These are phyloP conservation scores for Nitzschia sp. DNA, from an alignment of 108 stramenopile genomes.

Conservation along the genomic window DNA sequence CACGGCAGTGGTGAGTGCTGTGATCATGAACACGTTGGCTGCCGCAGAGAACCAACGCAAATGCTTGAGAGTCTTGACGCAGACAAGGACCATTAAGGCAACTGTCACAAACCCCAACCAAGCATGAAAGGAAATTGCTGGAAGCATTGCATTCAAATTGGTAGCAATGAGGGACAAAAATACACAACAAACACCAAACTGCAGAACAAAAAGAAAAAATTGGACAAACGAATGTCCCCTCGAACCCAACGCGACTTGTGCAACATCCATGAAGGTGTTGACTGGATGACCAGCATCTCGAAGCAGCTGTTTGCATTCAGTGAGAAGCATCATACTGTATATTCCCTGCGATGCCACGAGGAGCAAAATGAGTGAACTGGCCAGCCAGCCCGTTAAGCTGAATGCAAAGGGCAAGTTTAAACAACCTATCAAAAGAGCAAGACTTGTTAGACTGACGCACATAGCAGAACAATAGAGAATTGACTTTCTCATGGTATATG, in stretches of 20 bases:
- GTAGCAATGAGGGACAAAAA: conserved; percentile 40
- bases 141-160: conserved; percentile 29
- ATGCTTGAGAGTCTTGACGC: conserved; percentile 28
- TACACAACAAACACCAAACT: conserved; percentile 48
- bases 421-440: conserved; percentile 9
- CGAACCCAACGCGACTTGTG: conserved; percentile 24
- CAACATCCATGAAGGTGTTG: conserved; percentile 41
- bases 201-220: conserved; percentile 34
- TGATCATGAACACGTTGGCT: conserved; percentile 40
- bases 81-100: conserved; percentile 11
- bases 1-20: conserved; percentile 30
- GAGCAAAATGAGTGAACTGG: conserved; percentile 17
- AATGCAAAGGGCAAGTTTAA: conserved; percentile 48
- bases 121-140: background rate
- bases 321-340: conserved; percentile 39
- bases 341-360: conserved; percentile 41
- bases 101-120: conserved; percentile 14
- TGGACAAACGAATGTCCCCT: conserved; percentile 23
- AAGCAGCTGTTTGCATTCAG: conserved; percentile 30
- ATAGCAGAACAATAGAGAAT: background rate
- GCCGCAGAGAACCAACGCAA: conserved; percentile 30
- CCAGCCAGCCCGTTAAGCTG: conserved; percentile 19
- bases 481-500: background rate
- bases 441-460: background rate
- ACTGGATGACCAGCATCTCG: background rate